Conservation (phyloP, 139 green algal species). For the Spirogloea muscicola region DNA sequence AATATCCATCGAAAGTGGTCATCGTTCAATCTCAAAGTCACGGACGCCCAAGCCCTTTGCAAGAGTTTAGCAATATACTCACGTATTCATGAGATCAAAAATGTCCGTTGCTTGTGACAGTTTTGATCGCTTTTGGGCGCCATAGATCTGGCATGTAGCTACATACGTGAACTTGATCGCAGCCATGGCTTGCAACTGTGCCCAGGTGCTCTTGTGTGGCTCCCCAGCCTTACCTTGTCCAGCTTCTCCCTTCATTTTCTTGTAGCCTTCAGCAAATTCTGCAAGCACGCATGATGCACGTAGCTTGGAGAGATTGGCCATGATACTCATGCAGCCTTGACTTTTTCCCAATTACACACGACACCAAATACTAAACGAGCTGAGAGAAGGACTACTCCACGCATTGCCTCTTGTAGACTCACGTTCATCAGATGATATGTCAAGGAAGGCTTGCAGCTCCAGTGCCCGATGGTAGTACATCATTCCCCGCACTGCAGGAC, state of each 20-base stretch:
- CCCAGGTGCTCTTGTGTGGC: background rate
- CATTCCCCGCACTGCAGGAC: constrained; percentile 41
- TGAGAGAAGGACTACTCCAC: background rate
- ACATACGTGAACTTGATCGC: constrained; percentile 49
- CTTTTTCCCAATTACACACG: no score
- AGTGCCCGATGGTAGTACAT: constrained; percentile 46
- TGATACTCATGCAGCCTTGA: no score
- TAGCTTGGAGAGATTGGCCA: background rate
- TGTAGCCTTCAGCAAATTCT: constrained; percentile 13
- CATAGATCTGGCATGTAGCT: constrained; percentile 47
- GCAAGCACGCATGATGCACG: background rate
- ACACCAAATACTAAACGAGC: no score
- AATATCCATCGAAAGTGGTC: background rate
- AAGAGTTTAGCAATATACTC: constrained; percentile 5
- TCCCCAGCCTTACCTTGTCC: background rate
- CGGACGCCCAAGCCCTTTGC: background rate
- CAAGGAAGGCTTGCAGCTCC: constrained; percentile 30
- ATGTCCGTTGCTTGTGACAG: constrained; percentile 23
- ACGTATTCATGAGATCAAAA: constrained; percentile 24
- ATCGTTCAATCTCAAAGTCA: background rate
- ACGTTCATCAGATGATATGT: constrained; percentile 13
- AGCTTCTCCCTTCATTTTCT: background rate
- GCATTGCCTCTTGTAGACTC: background rate
- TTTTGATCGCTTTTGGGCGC: constrained; percentile 30
- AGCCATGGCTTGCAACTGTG: constrained; percentile 44